Evolutionary conservation across 192 early-diverging fungal species (phyloP).

Genomic region (Backusella luteola): DNA sequence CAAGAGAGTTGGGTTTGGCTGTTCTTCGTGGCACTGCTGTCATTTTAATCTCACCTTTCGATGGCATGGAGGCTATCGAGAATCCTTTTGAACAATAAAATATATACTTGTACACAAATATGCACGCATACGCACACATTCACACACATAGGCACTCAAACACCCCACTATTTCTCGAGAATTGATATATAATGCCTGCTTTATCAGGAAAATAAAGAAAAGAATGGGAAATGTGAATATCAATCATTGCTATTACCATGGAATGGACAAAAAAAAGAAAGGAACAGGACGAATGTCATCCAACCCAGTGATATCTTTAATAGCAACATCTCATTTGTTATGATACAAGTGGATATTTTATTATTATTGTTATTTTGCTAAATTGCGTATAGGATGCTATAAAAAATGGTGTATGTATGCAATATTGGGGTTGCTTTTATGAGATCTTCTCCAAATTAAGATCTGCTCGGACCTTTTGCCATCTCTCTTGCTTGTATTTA

Average conservation of each 20-base stretch:
- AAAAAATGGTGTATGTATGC: neutral
- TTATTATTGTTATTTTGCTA: neutral
- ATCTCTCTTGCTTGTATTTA: neutral
- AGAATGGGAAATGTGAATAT: too few species aligned
- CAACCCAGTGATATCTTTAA: too few species aligned
- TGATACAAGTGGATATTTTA: neutral
- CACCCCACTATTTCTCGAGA: neutral
- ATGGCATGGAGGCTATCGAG: slow-evolving; percentile 87
- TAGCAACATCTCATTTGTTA: too few species aligned
- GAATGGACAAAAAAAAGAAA: too few species aligned
- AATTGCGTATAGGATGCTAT: neutral
- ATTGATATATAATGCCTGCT: neutral
- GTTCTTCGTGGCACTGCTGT: slow-evolving; percentile 89
- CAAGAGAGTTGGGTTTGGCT: slow-evolving; percentile 78
- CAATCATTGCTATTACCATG: too few species aligned
- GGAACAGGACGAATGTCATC: too few species aligned
- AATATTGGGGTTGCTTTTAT: neutral
- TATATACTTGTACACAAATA: neutral
- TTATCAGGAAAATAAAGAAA: neutral
- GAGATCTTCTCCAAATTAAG: neutral
- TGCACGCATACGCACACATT: neutral
- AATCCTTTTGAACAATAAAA: slow-evolving; percentile 69
- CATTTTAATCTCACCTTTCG: slow-evolving; percentile 87
- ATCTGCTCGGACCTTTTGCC: neutral
- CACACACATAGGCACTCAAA: neutral